Percentiles rank a stretch among this genome's conserved stretches.
Conservation (phyloP, 208 protist genomes). For the Blechomonas ayalai region DNA sequence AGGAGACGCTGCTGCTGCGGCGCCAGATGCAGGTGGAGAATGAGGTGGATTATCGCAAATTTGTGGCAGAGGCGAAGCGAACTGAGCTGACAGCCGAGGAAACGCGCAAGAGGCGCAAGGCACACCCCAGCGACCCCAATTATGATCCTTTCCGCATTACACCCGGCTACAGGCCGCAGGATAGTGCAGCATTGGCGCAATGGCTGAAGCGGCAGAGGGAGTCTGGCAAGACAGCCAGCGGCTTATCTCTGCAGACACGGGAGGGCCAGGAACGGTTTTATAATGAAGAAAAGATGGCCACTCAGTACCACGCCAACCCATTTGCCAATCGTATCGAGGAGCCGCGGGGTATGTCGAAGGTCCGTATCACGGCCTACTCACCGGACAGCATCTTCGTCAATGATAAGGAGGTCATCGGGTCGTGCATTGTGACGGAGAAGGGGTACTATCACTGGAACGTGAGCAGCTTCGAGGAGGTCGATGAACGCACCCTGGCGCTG, state of each 20-base stretch:
- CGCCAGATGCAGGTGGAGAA: conserved; percentile 86
- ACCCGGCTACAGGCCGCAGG: conserved; percentile 78
- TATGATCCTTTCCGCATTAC: conserved; percentile 86
- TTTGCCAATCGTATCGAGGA: conserved; percentile 78
- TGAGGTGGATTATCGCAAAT: conserved; percentile 82
- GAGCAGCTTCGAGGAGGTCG: conserved; percentile 83
- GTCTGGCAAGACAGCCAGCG: conserved; percentile 68
- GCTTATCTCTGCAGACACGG: conserved; percentile 62
- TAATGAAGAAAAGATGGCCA: conserved; percentile 90
- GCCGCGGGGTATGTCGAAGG: conserved; percentile 61
- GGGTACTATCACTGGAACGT: conserved; percentile 87
- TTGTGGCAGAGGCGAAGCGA: conserved; percentile 74
- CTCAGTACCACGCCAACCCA: conserved; percentile 84
- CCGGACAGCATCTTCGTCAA: conserved; percentile 86
- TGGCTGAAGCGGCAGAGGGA: conserved; percentile 85
- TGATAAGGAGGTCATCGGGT: conserved; percentile 86
- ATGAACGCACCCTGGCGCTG: conserved; percentile 75
- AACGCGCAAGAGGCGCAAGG: conserved; percentile 55
- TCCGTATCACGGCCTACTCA: conserved; percentile 77
- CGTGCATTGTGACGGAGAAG: conserved; percentile 85
- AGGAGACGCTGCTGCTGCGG: conserved; percentile 69
- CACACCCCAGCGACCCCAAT: conserved; percentile 80
- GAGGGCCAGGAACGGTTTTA: conserved; percentile 88
- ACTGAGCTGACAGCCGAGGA: conserved; percentile 46
- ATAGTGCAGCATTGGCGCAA: conserved; percentile 69